Base-by-base conservation (phyloP, 495 filamentous ascomycete species). In the Cudoniella acicularis region DNA sequence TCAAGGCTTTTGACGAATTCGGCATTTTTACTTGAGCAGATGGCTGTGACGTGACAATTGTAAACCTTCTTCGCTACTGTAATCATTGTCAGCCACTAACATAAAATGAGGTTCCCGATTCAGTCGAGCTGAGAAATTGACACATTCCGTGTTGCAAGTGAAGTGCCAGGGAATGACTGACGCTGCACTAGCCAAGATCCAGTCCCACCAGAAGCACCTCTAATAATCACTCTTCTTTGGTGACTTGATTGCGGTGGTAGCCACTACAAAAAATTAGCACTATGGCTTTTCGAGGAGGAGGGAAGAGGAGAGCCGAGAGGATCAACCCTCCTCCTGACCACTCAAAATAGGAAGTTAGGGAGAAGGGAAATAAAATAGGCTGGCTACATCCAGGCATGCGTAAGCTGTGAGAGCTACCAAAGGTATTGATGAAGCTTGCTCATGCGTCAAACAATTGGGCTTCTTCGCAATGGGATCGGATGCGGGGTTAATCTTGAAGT, bases 381-480 rank as follows among this genome's bases (percentile, higher is more conserved):
- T n/a, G n/a, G n/a, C n/a, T n/a, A n/a, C n/a, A 45, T 72, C 64
- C 16, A 83, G 63, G 13, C 73, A 70, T 59, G 81, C 76, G 17
- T 75, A 62, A 1, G 75, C 72, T 0, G 79, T 81, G 20, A 79
- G 61, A 17, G 65, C 67, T 13, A 67, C 70, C 9, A 75, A 62
- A 0, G 72, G 69, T 23, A 83, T 60, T 11, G 65, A 58, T 16
- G 72, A 72, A 2, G 70, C 64, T 23, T 74, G 66, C 26, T 69
- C 68, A 46, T 74, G 73, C n/a, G 68, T 49, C 8, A 71, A 30
- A 16, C 60, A 48, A 2, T 69, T 61, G 4, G 82, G 75, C 41
- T 62, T 66, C 51, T 56, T 56, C 17, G 52, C 56, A 64, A 79
- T 77, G 52, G 69, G 69, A 9, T 72, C 49, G 0, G 69, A 60